phyloP scores from a whole-genome alignment of 805 yeast genomes.

The Spencermartinsiella europaea region DNA sequence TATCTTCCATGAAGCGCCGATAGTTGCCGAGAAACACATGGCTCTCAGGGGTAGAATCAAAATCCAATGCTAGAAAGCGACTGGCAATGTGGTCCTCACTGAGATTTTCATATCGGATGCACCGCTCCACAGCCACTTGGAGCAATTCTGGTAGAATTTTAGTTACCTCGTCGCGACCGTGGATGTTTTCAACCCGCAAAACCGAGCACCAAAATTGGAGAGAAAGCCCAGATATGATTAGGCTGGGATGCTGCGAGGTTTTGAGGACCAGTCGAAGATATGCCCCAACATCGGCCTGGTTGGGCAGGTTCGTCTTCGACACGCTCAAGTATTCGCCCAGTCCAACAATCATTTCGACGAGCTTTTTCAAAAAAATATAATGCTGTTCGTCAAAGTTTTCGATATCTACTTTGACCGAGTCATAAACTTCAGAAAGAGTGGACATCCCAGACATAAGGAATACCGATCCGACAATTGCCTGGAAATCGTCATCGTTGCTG shows the following conservation, averaged over 20 bases:
- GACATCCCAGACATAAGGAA: slow-evolving; percentile 70
- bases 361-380: slow-evolving; percentile 79
- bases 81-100: slow-evolving; percentile 61
- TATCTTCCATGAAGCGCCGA: slow-evolving; percentile 81
- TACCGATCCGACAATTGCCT: slow-evolving; percentile 70
- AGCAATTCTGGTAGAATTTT: slow-evolving; percentile 60
- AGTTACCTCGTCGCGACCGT: slow-evolving; percentile 37
- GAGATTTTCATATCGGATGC: slow-evolving; percentile 65
- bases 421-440: slow-evolving; percentile 61
- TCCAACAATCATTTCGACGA: slow-evolving; percentile 89
- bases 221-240: slow-evolving; percentile 86
- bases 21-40: slow-evolving; percentile 73
- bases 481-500: slow-evolving; percentile 60
- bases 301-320: slow-evolving; percentile 39
- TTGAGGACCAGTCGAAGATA: slow-evolving; percentile 71
- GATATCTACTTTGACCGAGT: slow-evolving; percentile 45
- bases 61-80: slow-evolving; percentile 73
- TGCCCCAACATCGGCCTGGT: slow-evolving; percentile 54
- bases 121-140: slow-evolving; percentile 70
- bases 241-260: slow-evolving; percentile 77
- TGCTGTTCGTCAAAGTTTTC: slow-evolving; percentile 70
- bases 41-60: slow-evolving; percentile 79
- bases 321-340: slow-evolving; percentile 71
- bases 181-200: slow-evolving; percentile 69
- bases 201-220: slow-evolving; percentile 93